These are phyloP conservation scores for Populus ilicifolia DNA, from an alignment of 345 rosid species.

Conservation along the genomic window DNA sequence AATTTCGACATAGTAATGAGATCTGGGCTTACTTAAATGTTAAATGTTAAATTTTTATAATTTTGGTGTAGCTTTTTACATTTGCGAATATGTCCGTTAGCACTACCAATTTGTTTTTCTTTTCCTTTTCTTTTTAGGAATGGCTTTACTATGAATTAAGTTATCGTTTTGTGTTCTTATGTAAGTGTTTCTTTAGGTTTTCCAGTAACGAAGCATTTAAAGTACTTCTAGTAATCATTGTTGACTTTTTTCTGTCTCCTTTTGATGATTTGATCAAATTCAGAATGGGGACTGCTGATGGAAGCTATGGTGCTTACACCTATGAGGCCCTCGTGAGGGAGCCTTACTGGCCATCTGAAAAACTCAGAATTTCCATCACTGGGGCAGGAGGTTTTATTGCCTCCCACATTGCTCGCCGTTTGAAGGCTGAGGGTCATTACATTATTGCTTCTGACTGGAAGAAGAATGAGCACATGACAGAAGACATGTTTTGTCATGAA, in stretches of 20 bases:
- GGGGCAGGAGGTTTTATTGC: slow-evolving; percentile 98
- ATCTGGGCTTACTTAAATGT: neutral
- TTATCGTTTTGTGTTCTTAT: neutral
- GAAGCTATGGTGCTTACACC: slow-evolving; percentile 74
- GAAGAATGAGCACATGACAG: slow-evolving; percentile 99
- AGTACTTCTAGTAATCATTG: neutral
- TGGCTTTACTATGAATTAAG: neutral
- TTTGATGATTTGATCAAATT: neutral
- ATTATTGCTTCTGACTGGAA: slow-evolving; percentile 99
- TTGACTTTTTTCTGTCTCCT: neutral
- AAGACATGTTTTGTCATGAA: slow-evolving; percentile 95
- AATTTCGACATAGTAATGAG: neutral
- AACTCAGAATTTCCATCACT: slow-evolving; percentile 74
- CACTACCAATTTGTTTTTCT: neutral
- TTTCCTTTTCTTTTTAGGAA: neutral
- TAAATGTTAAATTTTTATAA: neutral
- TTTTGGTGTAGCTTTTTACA: neutral
- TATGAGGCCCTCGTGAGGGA: slow-evolving; percentile 78
- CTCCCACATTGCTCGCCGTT: slow-evolving; percentile 94
- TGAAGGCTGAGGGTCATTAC: slow-evolving; percentile 93
- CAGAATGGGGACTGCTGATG: slow-evolving; percentile 74
- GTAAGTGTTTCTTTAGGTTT: neutral
- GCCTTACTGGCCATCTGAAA: slow-evolving; percentile 88
- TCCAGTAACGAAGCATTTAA: neutral
- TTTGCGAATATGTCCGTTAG: neutral